Percentiles rank a stretch among this genome's conserved stretches.
These are phyloP conservation scores for Entomortierella beljakovae DNA, from an alignment of 192 early-diverging fungal species.

Conservation along the genomic window DNA sequence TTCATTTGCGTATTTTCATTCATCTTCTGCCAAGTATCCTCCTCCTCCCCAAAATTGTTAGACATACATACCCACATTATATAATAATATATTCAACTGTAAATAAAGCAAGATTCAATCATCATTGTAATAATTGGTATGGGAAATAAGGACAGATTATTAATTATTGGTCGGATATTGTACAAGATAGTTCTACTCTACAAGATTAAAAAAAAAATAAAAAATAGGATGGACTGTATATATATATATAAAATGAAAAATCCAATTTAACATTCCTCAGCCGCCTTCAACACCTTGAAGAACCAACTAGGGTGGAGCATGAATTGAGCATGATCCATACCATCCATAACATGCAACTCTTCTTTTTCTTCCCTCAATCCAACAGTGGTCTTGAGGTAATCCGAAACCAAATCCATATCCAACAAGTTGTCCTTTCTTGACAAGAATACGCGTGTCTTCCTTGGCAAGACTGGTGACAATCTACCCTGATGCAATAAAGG, in stretches of 20 bases:
- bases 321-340: constrained; percentile 51
- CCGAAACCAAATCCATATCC: constrained; percentile 38
- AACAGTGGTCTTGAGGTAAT: constrained; percentile 23
- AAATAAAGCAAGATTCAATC: no score
- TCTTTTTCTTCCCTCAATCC: constrained; percentile 35
- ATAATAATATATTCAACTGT: background rate
- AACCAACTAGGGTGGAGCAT: constrained; percentile 42
- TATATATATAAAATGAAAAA: no score
- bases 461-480: constrained; percentile 42
- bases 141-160: no score
- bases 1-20: no score
- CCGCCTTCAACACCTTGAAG: constrained; percentile 45
- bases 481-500: constrained; percentile 10
- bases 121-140: no score
- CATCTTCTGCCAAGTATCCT: no score
- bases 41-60: background rate
- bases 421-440: constrained; percentile 44
- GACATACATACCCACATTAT: background rate
- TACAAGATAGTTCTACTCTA: no score
- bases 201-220: background rate
- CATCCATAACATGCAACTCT: constrained; percentile 40
- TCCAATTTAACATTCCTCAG: constrained; percentile 38
- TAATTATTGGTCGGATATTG: no score
- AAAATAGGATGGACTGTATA: no score
- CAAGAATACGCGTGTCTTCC: constrained; percentile 43